phyloP scores from a whole-genome alignment of 345 rosid genomes.

The Salix udensis region DNA sequence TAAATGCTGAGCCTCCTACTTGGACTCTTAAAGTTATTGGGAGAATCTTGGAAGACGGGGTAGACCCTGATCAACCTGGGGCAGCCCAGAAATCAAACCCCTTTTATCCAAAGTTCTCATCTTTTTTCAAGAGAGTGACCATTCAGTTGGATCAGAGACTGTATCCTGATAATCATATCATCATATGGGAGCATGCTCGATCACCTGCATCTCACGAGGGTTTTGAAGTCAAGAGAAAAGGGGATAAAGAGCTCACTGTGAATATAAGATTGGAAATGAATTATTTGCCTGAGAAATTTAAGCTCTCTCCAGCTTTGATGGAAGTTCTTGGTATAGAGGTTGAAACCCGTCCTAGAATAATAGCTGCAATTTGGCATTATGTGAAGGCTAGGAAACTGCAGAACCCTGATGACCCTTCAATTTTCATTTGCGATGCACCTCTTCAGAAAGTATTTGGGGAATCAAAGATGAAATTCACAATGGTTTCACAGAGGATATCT shows the following conservation, averaged over 20 bases:
- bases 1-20: conserved; percentile 81
- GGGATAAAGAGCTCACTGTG: conserved; percentile 81
- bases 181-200: conserved; percentile 88
- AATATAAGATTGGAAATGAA: conserved; percentile 85
- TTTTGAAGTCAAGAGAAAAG: conserved; percentile 95
- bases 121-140: conserved; percentile 86
- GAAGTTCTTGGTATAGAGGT: conserved; percentile 97
- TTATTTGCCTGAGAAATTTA: conserved; percentile 84
- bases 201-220: conserved; percentile 93
- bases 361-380: conserved; percentile 98
- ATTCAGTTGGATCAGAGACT: conserved; percentile 87
- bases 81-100: conserved; percentile 69
- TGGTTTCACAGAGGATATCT: conserved; percentile 85
- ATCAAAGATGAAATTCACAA: conserved; percentile 70
- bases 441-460: conserved; percentile 93
- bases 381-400: conserved; percentile 96
- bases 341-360: conserved; percentile 89
- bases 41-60: conserved; percentile 90
- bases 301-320: conserved; percentile 83
- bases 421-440: conserved; percentile 75
- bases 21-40: conserved; percentile 96
- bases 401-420: conserved; percentile 82
- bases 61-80: conserved; percentile 89
- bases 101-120: conserved; percentile 71
- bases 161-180: conserved; percentile 80